Percentiles rank a stretch among this genome's conserved stretches.
Conservation (phyloP, 768 basidiomycete species). For the Termitomyces sp. region DNA sequence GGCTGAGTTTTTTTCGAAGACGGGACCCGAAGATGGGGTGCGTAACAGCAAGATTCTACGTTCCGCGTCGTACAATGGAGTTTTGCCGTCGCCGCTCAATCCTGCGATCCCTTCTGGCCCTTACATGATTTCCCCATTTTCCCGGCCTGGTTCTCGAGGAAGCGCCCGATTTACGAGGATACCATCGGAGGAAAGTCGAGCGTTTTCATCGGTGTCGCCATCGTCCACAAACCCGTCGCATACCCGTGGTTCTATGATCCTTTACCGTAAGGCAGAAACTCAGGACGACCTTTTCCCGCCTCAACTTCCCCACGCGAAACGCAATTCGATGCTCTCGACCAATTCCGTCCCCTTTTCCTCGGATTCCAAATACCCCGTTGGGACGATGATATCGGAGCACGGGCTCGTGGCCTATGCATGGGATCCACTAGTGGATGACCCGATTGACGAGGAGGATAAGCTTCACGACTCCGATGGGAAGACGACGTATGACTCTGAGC, state of each 20-base stretch:
- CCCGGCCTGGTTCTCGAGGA: slow-evolving; percentile 18
- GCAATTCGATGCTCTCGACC: slow-evolving; percentile 32
- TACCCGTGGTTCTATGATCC: slow-evolving; percentile 33
- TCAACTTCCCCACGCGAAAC: slow-evolving; percentile 20
- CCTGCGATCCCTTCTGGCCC: slow-evolving; percentile 12
- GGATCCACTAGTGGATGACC: slow-evolving; percentile 44
- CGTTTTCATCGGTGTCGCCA: slow-evolving; percentile 10
- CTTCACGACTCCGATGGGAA: slow-evolving; percentile 50
- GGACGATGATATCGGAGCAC: slow-evolving; percentile 22
- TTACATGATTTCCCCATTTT: slow-evolving; percentile 18
- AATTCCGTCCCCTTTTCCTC: slow-evolving; percentile 50
- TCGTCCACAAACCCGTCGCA: neutral
- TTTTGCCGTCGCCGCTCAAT: slow-evolving; percentile 19
- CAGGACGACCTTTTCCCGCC: slow-evolving; percentile 34
- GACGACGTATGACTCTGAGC: slow-evolving; percentile 22
- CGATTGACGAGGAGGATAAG: slow-evolving; percentile 56
- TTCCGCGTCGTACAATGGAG: slow-evolving; percentile 12
- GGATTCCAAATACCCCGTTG: slow-evolving; percentile 67
- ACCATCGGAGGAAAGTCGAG: slow-evolving; percentile 23
- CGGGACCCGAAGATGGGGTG: slow-evolving; percentile 1
- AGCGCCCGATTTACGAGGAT: slow-evolving; percentile 18
- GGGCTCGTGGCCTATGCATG: slow-evolving; percentile 63
- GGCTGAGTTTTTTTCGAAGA: neutral
- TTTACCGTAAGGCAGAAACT: slow-evolving; percentile 33
- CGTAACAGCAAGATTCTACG: slow-evolving; percentile 11